Evolutionary conservation across 495 filamentous ascomycete genomes (phyloP).

Genomic region (Tuber melanosporum): DNA sequence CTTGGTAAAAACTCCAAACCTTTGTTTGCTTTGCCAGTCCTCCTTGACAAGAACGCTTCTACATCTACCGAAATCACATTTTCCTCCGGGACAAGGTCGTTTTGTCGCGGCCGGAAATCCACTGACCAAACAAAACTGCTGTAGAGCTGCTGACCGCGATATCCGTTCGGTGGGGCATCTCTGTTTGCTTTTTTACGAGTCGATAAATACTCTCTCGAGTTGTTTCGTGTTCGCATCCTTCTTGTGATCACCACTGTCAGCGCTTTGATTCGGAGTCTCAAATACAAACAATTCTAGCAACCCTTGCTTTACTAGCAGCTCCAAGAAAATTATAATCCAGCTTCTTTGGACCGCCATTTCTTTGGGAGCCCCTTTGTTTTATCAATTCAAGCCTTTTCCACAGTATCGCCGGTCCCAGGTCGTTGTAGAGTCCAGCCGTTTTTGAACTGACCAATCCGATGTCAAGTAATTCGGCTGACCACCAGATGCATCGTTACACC

Average conservation of each 20-base stretch:
- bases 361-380: not conserved
- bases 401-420: not conserved
- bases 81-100: not conserved
- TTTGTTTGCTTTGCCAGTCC: not conserved
- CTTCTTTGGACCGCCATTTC: not conserved
- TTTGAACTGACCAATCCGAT: not conserved
- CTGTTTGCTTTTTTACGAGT: conserved; percentile 5
- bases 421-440: not conserved
- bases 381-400: not conserved
- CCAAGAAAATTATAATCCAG: not conserved
- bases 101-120: not conserved
- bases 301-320: not conserved
- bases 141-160: conserved; percentile 8
- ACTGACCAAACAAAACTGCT: conserved; percentile 1
- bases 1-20: not conserved
- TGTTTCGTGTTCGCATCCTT: conserved; percentile 1
- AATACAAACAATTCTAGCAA: not conserved
- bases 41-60: not conserved
- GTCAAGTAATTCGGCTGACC: conserved; percentile 2
- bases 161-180: not conserved
- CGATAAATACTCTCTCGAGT: conserved; percentile 12
- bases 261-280: not conserved
- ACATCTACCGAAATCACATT: not conserved
- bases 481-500: conserved; percentile 17
- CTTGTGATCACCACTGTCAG: not conserved